These are phyloP conservation scores for Sideroxylon spinosum DNA, from an alignment of 179 eudicot genomes.

Conservation along the genomic window DNA sequence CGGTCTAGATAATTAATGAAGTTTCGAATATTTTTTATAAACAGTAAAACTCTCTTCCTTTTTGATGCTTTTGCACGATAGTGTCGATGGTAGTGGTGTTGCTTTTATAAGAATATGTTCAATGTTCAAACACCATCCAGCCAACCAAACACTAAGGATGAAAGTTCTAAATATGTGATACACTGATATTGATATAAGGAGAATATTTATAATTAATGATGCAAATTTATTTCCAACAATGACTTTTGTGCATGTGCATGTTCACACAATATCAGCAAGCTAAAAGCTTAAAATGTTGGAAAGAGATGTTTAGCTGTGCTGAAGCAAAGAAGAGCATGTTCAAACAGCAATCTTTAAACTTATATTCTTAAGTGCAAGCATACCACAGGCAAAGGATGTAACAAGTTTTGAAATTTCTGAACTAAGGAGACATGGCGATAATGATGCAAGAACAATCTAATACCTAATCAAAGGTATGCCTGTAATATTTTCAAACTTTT, in stretches of 20 bases:
- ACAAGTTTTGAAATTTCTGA: constrained; percentile 7
- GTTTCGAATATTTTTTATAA: neutral
- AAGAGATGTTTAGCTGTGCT: neutral
- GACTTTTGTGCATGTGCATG: neutral
- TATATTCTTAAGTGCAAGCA: neutral
- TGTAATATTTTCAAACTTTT: neutral
- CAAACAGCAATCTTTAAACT: constrained; percentile 2
- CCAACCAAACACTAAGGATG: neutral
- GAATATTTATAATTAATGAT: neutral
- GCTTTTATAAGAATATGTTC: neutral
- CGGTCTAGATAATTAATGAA: neutral
- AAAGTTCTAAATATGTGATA: neutral
- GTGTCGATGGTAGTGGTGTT: neutral
- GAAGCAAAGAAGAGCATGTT: constrained; percentile 7
- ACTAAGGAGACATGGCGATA: neutral
- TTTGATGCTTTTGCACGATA: neutral
- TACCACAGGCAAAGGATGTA: neutral
- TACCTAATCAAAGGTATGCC: neutral
- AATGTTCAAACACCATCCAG: neutral
- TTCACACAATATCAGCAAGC: neutral
- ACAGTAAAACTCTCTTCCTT: neutral
- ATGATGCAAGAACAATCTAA: constrained; percentile 10
- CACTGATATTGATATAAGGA: neutral
- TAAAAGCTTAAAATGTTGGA: neutral
- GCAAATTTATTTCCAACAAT: neutral